Base-by-base conservation (phyloP, 768 basidiomycete genomes). In the Leccinum rimulosum region DNA sequence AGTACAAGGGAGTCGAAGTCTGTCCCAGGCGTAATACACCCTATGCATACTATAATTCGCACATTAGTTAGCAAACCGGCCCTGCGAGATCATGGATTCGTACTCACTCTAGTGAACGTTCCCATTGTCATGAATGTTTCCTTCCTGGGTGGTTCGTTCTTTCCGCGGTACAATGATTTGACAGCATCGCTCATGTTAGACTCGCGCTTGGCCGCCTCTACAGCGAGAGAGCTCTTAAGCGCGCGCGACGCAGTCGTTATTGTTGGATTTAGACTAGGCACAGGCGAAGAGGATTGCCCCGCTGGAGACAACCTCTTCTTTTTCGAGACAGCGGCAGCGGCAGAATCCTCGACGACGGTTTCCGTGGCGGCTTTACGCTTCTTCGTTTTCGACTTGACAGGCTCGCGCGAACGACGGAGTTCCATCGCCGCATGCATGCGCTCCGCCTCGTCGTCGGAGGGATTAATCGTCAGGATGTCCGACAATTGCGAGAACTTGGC, bases 91-190 rank as follows among this genome's bases (percentile, higher is more conserved):
- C 19, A 49, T 7, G 11, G 2, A 35, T 9, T 12, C 19, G 1
- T 14, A 78, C 93, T 73, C 69, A 94, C 93, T 75, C 94, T 83
- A 9, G 90, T 95, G 65, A 95, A 97, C 12, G 94, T 96, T 17
- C 87, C 86, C 82, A 88, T 90, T 1, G 93, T 95, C 82, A 93
- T 93, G 66, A 94, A 95, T 6, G 91, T 94, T 75, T 90, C 89
- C 69, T 93, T 92, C 69, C 77, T 80, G 53, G 80, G 74, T 15
- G 78, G 80, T 22, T 84, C 81, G 58, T 85, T 84, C 11, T 77
- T 72, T 45, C 74, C 80, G 19, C 63, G 67, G 70, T 95, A 97
- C 64, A 97, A 69, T 36, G 87, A 88, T 76, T 88, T 90, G 36
- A 97, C 86, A 15, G 92, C 92, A 11, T 85, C 88, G 65, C 86